Evolutionary conservation across 78 protist species (phyloP), one percentile per base, ranked within the genome.

Genomic region (Blattamonas nauphoetae): DNA sequence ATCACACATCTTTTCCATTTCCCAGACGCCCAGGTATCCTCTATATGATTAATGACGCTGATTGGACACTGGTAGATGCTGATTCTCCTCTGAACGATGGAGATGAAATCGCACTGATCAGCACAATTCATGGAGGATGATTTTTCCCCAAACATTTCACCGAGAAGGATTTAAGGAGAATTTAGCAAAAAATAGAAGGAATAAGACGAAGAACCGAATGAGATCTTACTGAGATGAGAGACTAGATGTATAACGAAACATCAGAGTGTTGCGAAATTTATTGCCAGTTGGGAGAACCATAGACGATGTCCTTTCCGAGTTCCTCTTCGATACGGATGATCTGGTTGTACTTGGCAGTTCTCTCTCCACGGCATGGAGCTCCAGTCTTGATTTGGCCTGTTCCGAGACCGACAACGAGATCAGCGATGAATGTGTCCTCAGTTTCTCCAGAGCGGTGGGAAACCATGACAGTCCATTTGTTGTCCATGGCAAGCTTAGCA

Each of bases 331-430:
- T 95, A 78, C 98, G 97, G 64, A 98, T 94, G 3, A 98, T 93
- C 94, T 96, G 97, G 95, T 98, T 98, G 98, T 96, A 96, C 95
- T 97, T 97, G 86, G 99, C 98, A 0, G 93, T 79, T 63, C 99
- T 93, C 41, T 84, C 79, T 32, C 95, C 93, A 44, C 99, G 91
- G 92, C 98, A 94, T 1, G 99, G 99, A 43, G 99, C 99, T 46
- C 99, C 99, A n/a, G 99, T 97, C 96, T 98, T 97, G 94, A 97
- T 96, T 92, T 98, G 96, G 41, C 98, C 98, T 3, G 97, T 86
- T 45, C 96, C 97, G 43, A 97, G 91, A 41, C 98, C 99, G 44
- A 97, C 99, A 33, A 92, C 98, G 44, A 98, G 93, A 81, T 98
- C 99, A 38, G 99, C 98, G 79, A 98, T 98, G 89, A 94, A 95